These are phyloP conservation scores for Pseudohalonectria lignicola DNA, from an alignment of 2,329 filamentous ascomycete genomes.

Conservation along the genomic window DNA sequence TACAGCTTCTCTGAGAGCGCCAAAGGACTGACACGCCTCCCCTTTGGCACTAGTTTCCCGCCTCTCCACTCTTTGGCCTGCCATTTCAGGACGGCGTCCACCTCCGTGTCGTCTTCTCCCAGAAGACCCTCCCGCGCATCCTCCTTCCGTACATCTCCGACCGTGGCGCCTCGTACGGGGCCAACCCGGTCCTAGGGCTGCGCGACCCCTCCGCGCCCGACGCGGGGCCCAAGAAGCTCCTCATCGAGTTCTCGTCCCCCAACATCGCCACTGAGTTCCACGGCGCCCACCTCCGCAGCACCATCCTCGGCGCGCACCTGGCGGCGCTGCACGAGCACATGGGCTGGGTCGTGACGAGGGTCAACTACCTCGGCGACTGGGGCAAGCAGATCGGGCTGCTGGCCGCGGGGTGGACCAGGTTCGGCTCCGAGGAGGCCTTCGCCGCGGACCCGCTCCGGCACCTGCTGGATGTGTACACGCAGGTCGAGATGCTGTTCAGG, in stretches of 20 bases:
- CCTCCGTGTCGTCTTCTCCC: too few species aligned
- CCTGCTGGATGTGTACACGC: conserved; percentile 61
- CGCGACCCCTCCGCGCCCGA: conserved; percentile 30
- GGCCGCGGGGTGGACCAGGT: conserved; percentile 56
- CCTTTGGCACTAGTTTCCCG: too few species aligned
- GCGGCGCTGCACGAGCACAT: conserved; percentile 56
- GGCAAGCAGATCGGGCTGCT: conserved; percentile 61
- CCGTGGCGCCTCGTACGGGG: conserved; percentile 44
- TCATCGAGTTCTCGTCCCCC: conserved; percentile 66
- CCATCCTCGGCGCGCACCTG: conserved; percentile 65
- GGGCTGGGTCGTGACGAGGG: conserved; percentile 59
- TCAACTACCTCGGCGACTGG: conserved; percentile 76
- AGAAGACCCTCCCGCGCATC: too few species aligned
- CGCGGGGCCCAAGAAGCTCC: conserved; percentile 33
- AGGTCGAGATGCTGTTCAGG: conserved; percentile 51
- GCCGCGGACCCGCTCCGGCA: conserved; percentile 58
- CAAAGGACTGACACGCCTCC: too few species aligned
- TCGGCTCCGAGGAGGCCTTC: conserved; percentile 50
- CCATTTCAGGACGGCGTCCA: too few species aligned
- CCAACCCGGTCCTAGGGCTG: conserved; percentile 46
- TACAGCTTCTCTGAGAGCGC: too few species aligned
- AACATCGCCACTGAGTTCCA: conserved; percentile 75
- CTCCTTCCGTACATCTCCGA: conserved; percentile 50
- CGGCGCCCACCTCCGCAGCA: conserved; percentile 63
- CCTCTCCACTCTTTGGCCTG: too few species aligned